phyloP scores from a whole-genome alignment of 805 yeast genomes.

The Kluyveromyces siamensis region DNA sequence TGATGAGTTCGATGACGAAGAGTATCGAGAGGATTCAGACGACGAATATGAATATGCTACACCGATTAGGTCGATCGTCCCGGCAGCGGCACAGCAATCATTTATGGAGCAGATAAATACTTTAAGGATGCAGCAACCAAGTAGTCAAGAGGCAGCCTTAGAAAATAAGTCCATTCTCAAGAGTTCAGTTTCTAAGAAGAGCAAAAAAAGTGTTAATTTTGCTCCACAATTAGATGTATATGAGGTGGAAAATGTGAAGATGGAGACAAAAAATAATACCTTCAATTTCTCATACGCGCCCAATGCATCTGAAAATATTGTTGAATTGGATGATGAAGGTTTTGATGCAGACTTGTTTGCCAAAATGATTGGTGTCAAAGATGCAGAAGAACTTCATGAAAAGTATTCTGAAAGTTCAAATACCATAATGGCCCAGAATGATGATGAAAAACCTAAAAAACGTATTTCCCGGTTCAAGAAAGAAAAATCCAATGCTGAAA shows the following conservation, averaged over 20 bases:
- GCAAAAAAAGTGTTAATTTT: conserved; percentile 25
- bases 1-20: conserved; percentile 15
- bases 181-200: conserved; percentile 5
- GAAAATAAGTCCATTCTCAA: conserved; percentile 5
- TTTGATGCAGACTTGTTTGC: conserved; percentile 28
- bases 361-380: conserved; percentile 24
- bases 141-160: background rate
- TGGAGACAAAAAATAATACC: conserved; percentile 24
- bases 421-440: conserved; percentile 2
- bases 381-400: conserved; percentile 23
- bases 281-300: conserved; percentile 9
- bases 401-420: conserved; percentile 11
- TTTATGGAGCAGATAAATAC: conserved; percentile 22
- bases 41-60: conserved; percentile 10
- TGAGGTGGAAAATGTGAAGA: conserved; percentile 27
- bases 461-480: conserved; percentile 24
- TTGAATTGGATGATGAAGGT: conserved; percentile 8
- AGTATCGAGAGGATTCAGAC: conserved; percentile 7
- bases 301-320: background rate
- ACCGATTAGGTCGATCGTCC: conserved; percentile 13
- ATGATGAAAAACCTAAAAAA: conserved; percentile 3
- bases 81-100: conserved; percentile 19
- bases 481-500: conserved; percentile 10
- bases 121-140: background rate
- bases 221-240: conserved; percentile 24